phyloP scores from a whole-genome alignment of 2,329 filamentous ascomycete species.

The Xylariaceae sp. region DNA sequence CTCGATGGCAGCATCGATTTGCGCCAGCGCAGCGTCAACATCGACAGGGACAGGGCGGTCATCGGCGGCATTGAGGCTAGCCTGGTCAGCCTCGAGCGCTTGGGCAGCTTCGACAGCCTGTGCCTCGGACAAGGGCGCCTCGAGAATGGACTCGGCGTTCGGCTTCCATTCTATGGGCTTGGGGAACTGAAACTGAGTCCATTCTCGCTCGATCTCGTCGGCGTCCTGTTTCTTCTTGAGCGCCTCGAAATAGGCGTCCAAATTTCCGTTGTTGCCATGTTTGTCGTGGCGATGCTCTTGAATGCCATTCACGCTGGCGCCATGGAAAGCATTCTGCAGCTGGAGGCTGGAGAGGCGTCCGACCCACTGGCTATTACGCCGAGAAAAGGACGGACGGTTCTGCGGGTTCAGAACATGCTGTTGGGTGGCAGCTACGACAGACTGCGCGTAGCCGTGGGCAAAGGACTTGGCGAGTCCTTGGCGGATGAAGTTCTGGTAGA shows the following conservation, averaged over 20 bases:
- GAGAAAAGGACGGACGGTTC: slow-evolving; percentile 55
- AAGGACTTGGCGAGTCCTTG: slow-evolving; percentile 95
- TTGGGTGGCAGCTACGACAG: slow-evolving; percentile 89
- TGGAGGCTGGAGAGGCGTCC: slow-evolving; percentile 54
- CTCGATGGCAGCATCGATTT: slow-evolving; percentile 78
- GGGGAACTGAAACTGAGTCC: slow-evolving; percentile 85
- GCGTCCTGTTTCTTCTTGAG: slow-evolving; percentile 57
- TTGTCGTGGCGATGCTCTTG: slow-evolving; percentile 51
- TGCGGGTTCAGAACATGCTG: slow-evolving; percentile 68
- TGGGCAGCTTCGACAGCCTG: slow-evolving; percentile 33
- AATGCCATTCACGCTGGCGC: slow-evolving; percentile 40
- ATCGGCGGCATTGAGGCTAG: slow-evolving; percentile 19
- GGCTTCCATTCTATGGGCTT: slow-evolving; percentile 86
- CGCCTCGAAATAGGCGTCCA: slow-evolving; percentile 89
- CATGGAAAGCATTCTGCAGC: slow-evolving; percentile 72
- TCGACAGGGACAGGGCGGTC: slow-evolving; percentile 34
- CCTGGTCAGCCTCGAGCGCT: background rate
- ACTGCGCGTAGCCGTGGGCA: slow-evolving; percentile 96
- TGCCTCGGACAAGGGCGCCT: slow-evolving; percentile 52
- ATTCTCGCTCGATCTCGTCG: slow-evolving; percentile 67
- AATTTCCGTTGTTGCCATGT: slow-evolving; percentile 48
- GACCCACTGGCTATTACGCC: slow-evolving; percentile 48
- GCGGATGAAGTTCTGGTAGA: slow-evolving; percentile 81
- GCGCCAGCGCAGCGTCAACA: slow-evolving; percentile 58
- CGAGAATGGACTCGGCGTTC: slow-evolving; percentile 45